phyloP scores from a whole-genome alignment of 2,329 filamentous ascomycete genomes.

The Colletotrichum noveboracense region DNA sequence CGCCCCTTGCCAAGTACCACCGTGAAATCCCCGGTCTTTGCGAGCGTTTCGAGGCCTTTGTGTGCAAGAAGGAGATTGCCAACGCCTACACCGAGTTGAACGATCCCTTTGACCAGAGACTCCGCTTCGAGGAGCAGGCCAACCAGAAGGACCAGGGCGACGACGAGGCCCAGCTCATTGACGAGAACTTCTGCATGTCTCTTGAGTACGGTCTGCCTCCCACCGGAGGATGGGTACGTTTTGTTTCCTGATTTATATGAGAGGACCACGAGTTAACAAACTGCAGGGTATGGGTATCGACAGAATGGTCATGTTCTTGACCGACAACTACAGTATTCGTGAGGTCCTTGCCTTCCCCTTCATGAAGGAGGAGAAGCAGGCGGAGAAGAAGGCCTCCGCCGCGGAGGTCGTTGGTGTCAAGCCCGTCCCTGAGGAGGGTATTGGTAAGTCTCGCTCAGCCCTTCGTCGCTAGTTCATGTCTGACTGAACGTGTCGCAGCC shows the following conservation, averaged over 20 bases:
- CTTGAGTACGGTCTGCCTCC: conserved; percentile 82
- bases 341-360: conserved; percentile 97
- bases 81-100: conserved; percentile 99
- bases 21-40: conserved; percentile 82
- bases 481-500: conserved; percentile 2
- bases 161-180: conserved; percentile 93
- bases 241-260: too few species aligned
- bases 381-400: conserved; percentile 56
- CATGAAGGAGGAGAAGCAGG: conserved; percentile 83
- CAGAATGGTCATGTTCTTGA: conserved; percentile 93
- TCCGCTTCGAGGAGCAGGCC: conserved; percentile 79
- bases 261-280: background rate
- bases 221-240: conserved; percentile 78
- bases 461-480: background rate
- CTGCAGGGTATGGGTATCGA: conserved; percentile 84
- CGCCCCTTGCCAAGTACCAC: conserved; percentile 94
- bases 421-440: conserved; percentile 65
- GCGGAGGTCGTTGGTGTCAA: conserved; percentile 68
- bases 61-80: conserved; percentile 94
- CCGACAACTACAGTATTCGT: conserved; percentile 89
- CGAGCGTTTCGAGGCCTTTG: conserved; percentile 97
- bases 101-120: conserved; percentile 88
- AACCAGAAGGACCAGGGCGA: conserved; percentile 96
- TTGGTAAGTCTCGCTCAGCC: conserved; percentile 29
- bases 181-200: conserved; percentile 92